These are phyloP conservation scores for Phytophthora pini DNA, from an alignment of 352 stramenopile species.

Conservation along the genomic window DNA sequence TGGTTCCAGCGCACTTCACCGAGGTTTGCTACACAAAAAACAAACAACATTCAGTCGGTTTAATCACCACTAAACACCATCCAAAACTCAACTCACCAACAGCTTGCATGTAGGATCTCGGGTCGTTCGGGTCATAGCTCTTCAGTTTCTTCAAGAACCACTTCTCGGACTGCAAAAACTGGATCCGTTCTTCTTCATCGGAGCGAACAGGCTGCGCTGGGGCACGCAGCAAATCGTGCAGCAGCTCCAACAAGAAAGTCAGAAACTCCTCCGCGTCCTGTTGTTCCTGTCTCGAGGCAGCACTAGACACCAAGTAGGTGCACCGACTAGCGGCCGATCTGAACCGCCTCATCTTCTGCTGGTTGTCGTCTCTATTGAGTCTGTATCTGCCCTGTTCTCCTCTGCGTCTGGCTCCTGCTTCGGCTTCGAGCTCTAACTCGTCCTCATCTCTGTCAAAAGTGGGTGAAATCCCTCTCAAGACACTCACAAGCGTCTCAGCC, in stretches of 20 bases:
- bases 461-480: slow-evolving; percentile 28
- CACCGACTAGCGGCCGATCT: slow-evolving; percentile 48
- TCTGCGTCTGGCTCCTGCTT: slow-evolving; percentile 3
- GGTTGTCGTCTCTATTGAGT: slow-evolving; percentile 27
- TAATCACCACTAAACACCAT: not conserved
- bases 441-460: slow-evolving; percentile 9
- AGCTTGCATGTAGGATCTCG: slow-evolving; percentile 61
- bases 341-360: slow-evolving; percentile 38
- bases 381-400: slow-evolving; percentile 8
- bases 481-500: slow-evolving; percentile 37
- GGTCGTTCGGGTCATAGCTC: slow-evolving; percentile 46
- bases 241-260: slow-evolving; percentile 69
- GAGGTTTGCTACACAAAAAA: slow-evolving; percentile 49
- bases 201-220: slow-evolving; percentile 19
- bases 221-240: slow-evolving; percentile 61
- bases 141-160: slow-evolving; percentile 34
- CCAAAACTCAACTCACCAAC: slow-evolving; percentile 53
- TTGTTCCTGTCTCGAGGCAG: slow-evolving; percentile 61
- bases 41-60: slow-evolving; percentile 10
- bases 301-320: slow-evolving; percentile 52
- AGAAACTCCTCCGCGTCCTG: slow-evolving; percentile 86
- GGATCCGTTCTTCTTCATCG: slow-evolving; percentile 29
- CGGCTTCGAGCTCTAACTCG: slow-evolving; percentile 13
- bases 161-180: slow-evolving; percentile 33
- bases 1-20: slow-evolving; percentile 64